Conservation (phyloP, 1,139 yeast genomes). For the Saccharomycopsis hybrid region DNA sequence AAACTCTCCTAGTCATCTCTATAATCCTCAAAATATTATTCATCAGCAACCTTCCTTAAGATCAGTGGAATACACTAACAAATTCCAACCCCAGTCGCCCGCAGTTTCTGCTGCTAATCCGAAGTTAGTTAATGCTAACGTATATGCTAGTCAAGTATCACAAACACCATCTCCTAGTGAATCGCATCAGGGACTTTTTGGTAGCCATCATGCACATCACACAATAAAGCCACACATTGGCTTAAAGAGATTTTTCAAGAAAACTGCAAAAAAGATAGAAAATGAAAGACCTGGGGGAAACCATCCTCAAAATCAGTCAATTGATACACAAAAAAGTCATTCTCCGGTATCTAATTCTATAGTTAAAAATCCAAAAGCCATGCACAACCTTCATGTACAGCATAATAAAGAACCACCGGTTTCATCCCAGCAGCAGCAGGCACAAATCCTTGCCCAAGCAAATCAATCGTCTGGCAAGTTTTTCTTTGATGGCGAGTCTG, state of each 20-base stretch:
- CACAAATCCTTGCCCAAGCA: background rate
- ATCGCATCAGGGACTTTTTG: too few relatives aligned
- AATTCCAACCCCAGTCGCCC: background rate
- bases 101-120: background rate
- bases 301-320: background rate
- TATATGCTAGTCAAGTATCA: background rate
- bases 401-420: background rate
- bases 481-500: conserved; percentile 33
- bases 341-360: too few relatives aligned
- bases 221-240: conserved; percentile 17
- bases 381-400: background rate
- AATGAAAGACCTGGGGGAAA: too few relatives aligned
- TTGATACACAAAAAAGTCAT: background rate
- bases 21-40: background rate
- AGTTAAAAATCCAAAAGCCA: background rate
- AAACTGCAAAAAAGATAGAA: conserved; percentile 15
- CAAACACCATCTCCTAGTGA: conserved; percentile 12
- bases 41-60: conserved; percentile 1
- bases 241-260: conserved; percentile 20
- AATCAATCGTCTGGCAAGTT: conserved; percentile 23
- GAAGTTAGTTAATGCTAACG: too few relatives aligned
- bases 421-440: conserved; percentile 1
- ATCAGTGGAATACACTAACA: background rate
- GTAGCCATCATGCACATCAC: conserved; percentile 6
- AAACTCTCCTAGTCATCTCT: conserved; percentile 5